phyloP scores from a whole-genome alignment of 495 filamentous ascomycete genomes.

The Coniosporium apollinis region DNA sequence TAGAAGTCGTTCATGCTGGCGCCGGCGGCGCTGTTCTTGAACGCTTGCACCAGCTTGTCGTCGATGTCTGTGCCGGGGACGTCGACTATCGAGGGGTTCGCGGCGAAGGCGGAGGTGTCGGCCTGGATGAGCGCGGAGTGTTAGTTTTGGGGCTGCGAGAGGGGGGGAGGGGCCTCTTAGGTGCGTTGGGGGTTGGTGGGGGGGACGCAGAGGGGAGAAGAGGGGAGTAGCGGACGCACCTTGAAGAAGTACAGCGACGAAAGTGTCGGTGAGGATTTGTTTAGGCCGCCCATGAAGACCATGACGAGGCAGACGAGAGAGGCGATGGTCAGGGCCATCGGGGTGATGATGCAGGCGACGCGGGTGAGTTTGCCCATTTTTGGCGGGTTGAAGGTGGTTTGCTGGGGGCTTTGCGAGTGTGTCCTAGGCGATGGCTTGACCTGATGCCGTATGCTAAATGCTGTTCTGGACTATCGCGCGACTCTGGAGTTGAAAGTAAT shows the following conservation, averaged over 20 bases:
- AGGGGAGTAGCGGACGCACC: constrained; percentile 24
- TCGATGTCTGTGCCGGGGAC: constrained; percentile 5
- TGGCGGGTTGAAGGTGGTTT: no score
- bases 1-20: constrained; percentile 55
- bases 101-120: constrained; percentile 15
- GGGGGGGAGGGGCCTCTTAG: no score
- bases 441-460: neutral
- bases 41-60: constrained; percentile 8
- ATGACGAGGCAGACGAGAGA: constrained; percentile 57
- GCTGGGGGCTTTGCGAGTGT: no score
- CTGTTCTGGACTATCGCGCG: no score
- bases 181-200: neutral
- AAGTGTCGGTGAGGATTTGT: constrained; percentile 34
- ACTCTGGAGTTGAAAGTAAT: no score
- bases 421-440: neutral
- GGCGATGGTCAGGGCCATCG: constrained; percentile 40
- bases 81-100: constrained; percentile 13
- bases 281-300: constrained; percentile 54
- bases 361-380: constrained; percentile 1
- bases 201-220: no score
- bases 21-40: constrained; percentile 27
- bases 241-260: constrained; percentile 55
- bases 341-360: neutral
- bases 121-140: constrained; percentile 11
- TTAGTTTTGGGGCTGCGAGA: no score